Base-by-base conservation (phyloP, 306 rosid genomes). In the Glycine latifolia region DNA sequence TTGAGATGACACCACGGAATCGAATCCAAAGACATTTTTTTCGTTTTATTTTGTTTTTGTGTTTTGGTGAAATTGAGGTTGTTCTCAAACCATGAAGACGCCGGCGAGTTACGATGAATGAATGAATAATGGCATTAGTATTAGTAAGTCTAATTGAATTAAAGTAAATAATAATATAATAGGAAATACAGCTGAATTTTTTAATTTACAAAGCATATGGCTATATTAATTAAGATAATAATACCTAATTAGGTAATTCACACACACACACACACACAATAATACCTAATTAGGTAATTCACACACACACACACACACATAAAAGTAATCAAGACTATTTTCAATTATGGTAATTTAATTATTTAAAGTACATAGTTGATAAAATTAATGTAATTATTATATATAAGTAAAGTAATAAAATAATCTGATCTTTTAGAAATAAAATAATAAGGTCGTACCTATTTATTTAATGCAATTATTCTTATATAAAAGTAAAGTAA, bases 21-120 rank as follows among this genome's bases (percentile, higher is more conserved):
- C 88, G 87, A 90, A 84, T 78, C 71, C 78, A 74, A 78, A 87
- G 77, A 85, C 99, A 53, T 77, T 65, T 52, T 44, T 37, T 50
- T 68, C 13, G 33, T 77, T 59, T 66, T 48, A 33, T 77, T 67
- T 66, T 48, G 13, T 39, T 20, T 43, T 33, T 61, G 3, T 68
- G 31, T 68, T 66, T 67, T 67, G 65, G 60, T 59, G 50, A 43
- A 60, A 41, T 46, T 53, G 55, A 79, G 79, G 72, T 39, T 70
- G 81, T 84, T 75, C 79, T 59, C 54, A 77, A 66, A 85, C 62
- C 79, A 80, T 68, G 71, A 46, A 53, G 71, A 44, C 2, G 50
- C 47, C 10, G 67, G 5, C 3, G 39, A 13, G 35, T 5, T 56
- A 71, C 35, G 77, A 31, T 0, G 33, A 55, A 55, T 31, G 73